Evolutionary conservation across 2,329 filamentous ascomycete species (phyloP).

Genomic region (Colletotrichum caudatum): DNA sequence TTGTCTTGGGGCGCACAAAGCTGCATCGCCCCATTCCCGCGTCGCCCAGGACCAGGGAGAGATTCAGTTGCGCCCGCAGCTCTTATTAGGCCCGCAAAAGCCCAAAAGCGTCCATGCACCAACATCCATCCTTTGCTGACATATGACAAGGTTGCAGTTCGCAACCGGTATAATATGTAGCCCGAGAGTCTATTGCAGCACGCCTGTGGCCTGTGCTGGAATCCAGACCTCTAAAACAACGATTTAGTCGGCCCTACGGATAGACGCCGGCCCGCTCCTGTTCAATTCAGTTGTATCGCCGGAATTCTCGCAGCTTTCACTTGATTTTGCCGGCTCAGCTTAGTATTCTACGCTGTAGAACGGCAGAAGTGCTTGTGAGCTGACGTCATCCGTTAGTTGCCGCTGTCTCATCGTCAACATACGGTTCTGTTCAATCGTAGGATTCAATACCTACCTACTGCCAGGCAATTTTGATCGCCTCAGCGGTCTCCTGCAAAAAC

Average conservation of each 20-base stretch:
- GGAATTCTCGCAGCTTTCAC: slow-evolving; percentile 5
- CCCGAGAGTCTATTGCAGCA: slow-evolving; percentile 18
- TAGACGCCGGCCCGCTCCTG: background rate
- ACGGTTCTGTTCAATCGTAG: background rate
- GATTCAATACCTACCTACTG: background rate
- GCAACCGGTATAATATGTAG: slow-evolving; percentile 33
- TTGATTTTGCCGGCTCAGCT: background rate
- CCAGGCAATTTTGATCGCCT: slow-evolving; percentile 12
- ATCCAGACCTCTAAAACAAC: background rate
- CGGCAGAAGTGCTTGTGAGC: background rate
- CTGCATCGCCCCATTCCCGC: slow-evolving; percentile 4
- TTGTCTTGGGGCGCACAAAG: slow-evolving; percentile 8
- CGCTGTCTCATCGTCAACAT: background rate
- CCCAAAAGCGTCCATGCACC: slow-evolving; percentile 19
- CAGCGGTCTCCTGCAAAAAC: slow-evolving; percentile 7
- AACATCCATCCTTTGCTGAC: slow-evolving; percentile 24
- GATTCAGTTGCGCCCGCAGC: slow-evolving; percentile 27
- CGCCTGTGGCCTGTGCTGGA: slow-evolving; percentile 7
- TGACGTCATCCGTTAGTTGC: background rate
- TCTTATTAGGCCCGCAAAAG: slow-evolving; percentile 4
- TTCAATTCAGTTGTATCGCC: background rate
- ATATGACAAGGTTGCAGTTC: slow-evolving; percentile 28
- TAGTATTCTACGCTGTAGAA: background rate
- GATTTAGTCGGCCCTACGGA: background rate
- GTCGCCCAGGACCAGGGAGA: slow-evolving; percentile 23